Evolutionary conservation across 176 grass and related monocot species (phyloP).

Genomic region (Thalia dealbata): DNA sequence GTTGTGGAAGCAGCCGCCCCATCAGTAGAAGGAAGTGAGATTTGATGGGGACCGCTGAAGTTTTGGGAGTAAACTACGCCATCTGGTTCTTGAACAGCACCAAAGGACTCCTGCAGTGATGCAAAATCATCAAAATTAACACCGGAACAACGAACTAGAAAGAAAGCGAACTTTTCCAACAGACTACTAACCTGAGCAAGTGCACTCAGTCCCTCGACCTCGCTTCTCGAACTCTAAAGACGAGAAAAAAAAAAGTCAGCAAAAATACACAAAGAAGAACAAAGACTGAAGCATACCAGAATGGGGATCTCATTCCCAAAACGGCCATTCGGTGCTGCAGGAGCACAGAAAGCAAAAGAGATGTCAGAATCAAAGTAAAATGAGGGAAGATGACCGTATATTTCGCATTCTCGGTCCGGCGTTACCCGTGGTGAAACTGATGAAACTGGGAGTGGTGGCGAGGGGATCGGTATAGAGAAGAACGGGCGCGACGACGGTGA

Average conservation of each 20-base stretch:
- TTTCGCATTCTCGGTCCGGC: neutral
- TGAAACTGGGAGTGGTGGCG: slow-evolving; percentile 19
- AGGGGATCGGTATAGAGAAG: slow-evolving; percentile 40
- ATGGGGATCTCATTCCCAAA: slow-evolving; percentile 10
- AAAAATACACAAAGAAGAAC: neutral
- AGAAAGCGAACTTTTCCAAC: neutral
- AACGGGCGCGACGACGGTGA: slow-evolving; percentile 68
- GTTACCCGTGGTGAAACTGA: slow-evolving; percentile 32
- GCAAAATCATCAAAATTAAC: neutral
- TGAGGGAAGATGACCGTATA: neutral
- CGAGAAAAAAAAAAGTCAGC: neutral
- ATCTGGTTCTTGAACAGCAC: slow-evolving; percentile 18
- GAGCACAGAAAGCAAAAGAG: neutral
- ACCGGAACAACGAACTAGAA: neutral
- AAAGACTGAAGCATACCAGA: slow-evolving; percentile 18
- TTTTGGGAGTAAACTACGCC: slow-evolving; percentile 9
- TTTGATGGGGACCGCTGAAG: neutral
- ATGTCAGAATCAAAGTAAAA: neutral
- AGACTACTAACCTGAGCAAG: too few species aligned
- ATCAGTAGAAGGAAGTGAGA: neutral
- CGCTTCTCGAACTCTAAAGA: neutral
- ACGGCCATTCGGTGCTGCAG: slow-evolving; percentile 13
- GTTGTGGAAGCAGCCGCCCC: neutral
- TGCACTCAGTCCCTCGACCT: neutral
- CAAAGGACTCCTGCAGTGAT: slow-evolving; percentile 11